Percentiles rank a stretch among this genome's conserved stretches.
These are phyloP conservation scores for Phytophthora aleatoria DNA, from an alignment of 352 stramenopile species.

Conservation along the genomic window DNA sequence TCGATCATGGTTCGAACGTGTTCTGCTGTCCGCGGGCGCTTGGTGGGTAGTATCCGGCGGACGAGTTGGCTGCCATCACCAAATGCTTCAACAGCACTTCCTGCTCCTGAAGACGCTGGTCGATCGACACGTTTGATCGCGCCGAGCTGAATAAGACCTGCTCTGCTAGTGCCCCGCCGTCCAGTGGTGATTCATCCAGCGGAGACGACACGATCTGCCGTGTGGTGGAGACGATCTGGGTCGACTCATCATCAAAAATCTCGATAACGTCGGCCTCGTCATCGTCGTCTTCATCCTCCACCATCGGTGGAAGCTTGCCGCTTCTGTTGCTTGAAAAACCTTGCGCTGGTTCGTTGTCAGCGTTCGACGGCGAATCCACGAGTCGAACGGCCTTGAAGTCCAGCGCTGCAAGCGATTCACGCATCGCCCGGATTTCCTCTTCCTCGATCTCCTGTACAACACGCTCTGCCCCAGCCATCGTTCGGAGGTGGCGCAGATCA, in stretches of 20 bases:
- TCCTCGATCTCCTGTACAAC: constrained; percentile 42
- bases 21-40: constrained; percentile 28
- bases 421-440: constrained; percentile 37
- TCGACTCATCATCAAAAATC: constrained; percentile 20
- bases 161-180: constrained; percentile 15
- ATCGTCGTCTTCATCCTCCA: constrained; percentile 31
- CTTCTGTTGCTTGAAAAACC: constrained; percentile 26
- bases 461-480: constrained; percentile 39
- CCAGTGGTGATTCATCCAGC: constrained; percentile 22
- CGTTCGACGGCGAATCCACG: constrained; percentile 18
- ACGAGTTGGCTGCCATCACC: constrained; percentile 43
- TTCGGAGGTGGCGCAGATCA: constrained; percentile 42
- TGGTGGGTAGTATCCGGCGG: constrained; percentile 33
- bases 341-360: constrained; percentile 7
- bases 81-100: constrained; percentile 38
- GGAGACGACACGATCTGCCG: constrained; percentile 43
- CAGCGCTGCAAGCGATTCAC: constrained; percentile 36
- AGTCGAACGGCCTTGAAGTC: constrained; percentile 33
- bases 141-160: constrained; percentile 29
- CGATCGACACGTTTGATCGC: constrained; percentile 32
- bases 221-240: constrained; percentile 29
- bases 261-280: constrained; percentile 34
- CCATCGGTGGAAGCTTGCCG: constrained; percentile 30
- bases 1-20: constrained; percentile 12
- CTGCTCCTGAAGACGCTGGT: constrained; percentile 44